Evolutionary conservation across 257 asterid species (phyloP).

Genomic region (Rhazya stricta): DNA sequence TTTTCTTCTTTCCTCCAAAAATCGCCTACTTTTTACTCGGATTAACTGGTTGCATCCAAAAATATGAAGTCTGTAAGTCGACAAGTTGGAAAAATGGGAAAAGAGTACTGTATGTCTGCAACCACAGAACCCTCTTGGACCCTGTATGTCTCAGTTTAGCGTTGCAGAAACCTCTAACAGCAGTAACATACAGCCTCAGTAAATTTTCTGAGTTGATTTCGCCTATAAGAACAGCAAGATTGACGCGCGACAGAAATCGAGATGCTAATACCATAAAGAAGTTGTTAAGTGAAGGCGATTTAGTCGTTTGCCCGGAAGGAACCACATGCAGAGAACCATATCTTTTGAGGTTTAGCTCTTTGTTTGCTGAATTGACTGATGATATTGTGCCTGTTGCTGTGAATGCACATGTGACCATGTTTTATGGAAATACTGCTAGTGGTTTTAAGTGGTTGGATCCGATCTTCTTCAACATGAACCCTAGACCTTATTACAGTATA

Average conservation of each 20-base stretch:
- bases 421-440: constrained; percentile 88
- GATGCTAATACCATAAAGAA: constrained; percentile 60
- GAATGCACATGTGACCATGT: constrained; percentile 63
- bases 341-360: constrained; percentile 67
- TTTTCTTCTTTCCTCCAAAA: constrained; percentile 50
- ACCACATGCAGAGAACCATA: constrained; percentile 96
- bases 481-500: constrained; percentile 49
- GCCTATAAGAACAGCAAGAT: constrained; percentile 59
- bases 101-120: constrained; percentile 75
- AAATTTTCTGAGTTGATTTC: constrained; percentile 76
- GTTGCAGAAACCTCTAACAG: constrained; percentile 51
- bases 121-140: constrained; percentile 76
- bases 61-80: not conserved
- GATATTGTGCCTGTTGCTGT: constrained; percentile 91
- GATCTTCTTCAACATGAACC: constrained; percentile 78
- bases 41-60: constrained; percentile 43
- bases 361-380: constrained; percentile 78
- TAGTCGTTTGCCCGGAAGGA: constrained; percentile 93
- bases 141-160: constrained; percentile 70
- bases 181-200: constrained; percentile 87
- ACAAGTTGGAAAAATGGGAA: constrained; percentile 9
- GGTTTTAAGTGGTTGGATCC: constrained; percentile 91
- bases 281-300: constrained; percentile 55
- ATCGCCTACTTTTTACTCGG: constrained; percentile 36
- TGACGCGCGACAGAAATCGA: constrained; percentile 50